Evolutionary conservation across 495 filamentous ascomycete species (phyloP).

Genomic region (Xylaria palmicola): DNA sequence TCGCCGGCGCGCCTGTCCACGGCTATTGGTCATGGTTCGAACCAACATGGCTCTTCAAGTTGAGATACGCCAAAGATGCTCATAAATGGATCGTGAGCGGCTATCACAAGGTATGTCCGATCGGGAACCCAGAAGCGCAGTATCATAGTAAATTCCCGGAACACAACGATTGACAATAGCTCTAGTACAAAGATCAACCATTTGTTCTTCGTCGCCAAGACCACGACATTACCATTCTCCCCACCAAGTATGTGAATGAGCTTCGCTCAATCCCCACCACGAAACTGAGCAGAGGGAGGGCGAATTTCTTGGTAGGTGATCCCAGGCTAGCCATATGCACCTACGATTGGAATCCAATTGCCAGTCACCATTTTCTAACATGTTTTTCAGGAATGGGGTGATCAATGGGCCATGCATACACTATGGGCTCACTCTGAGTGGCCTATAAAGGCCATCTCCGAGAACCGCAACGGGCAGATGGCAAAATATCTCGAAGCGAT

Average conservation of each 20-base stretch:
- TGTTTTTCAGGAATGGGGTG: background rate
- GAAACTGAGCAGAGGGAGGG: constrained; percentile 9
- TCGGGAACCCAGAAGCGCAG: background rate
- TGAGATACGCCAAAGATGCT: background rate
- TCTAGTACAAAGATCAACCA: constrained; percentile 1
- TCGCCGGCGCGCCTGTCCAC: background rate
- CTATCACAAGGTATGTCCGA: background rate
- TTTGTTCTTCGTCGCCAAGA: constrained; percentile 7
- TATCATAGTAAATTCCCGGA: too few relatives aligned
- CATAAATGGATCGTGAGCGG: background rate
- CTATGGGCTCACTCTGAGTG: background rate
- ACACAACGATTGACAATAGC: background rate
- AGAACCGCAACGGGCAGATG: constrained; percentile 1
- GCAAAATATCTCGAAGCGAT: constrained; percentile 1
- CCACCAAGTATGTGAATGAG: constrained; percentile 9
- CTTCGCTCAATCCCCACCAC: background rate
- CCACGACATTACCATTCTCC: background rate
- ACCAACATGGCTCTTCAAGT: constrained; percentile 7
- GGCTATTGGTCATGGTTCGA: constrained; percentile 5
- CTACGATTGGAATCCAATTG: background rate
- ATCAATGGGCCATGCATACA: background rate
- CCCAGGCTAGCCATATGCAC: too few relatives aligned
- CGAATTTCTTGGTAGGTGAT: background rate
- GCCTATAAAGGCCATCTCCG: background rate
- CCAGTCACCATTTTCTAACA: background rate